Evolutionary conservation across 495 filamentous ascomycete species (phyloP), one percentile per base, ranked within the genome.

Genomic region (Neurospora hispaniola): DNA sequence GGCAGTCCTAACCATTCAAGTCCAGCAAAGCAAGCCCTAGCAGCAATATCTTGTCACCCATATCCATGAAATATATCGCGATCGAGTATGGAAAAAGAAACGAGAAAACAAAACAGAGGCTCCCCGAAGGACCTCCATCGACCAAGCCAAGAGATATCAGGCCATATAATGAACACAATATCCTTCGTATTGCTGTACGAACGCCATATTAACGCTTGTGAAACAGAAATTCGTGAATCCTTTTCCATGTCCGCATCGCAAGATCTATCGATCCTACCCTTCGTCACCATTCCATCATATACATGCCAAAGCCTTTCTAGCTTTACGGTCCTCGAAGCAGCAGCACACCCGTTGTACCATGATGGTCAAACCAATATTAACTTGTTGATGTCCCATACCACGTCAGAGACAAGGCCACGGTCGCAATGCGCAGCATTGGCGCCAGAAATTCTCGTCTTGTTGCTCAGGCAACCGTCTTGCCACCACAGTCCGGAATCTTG

Each of bases 401-500:
- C 48, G 23, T 27, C 48, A 20, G 23, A 59, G 23, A 7, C 11
- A 23, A 59, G 20, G 20, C 11, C 46, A 43, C 5, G 42, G 42
- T 16, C 16, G 20, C 4, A 5, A 27, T 27, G 14, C 48, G 48
- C 48, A 27, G 5, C 46, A 27, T 23, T 59, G 48, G 48, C 48
- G 48, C 48, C 11, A 11, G 44, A 8, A 48, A 48, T 4, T 27
- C 20, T 23, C 20, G 40, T n/a, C 5, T 42, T 68, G 35, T 73
- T 8, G 31, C 23, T 70, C 31, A 75, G 44, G 31, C 20, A 40
- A 90, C 86, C 27, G 89, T 92, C 84, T 92, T 89, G 44, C 93
- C 94, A 14, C 87, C 91, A 76, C 95, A 98, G 77, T 93, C 90
- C 31, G 96, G 96, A 76, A 99, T 96, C 79, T 88, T 90, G 71